Conservation (phyloP, 768 basidiomycete species). For the Phaffia tasmanica region DNA sequence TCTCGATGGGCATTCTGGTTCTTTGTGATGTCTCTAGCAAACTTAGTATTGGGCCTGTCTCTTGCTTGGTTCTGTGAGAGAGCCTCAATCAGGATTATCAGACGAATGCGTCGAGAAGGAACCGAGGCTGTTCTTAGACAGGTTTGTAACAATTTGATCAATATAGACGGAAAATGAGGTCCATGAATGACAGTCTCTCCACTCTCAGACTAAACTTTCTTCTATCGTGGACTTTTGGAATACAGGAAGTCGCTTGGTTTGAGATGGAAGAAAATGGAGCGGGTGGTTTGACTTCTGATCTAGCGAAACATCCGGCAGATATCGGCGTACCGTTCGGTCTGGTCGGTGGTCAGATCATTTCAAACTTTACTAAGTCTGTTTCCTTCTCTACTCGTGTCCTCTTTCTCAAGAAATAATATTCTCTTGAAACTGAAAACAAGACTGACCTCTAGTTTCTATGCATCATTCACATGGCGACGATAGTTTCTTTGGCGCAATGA, state of each 20-base stretch:
- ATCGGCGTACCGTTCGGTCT: conserved; percentile 32
- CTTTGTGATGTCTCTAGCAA: conserved; percentile 32
- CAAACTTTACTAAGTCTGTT: conserved; percentile 25
- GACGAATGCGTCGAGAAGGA: conserved; percentile 11
- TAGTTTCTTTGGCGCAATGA: background rate
- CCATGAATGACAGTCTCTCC: background rate
- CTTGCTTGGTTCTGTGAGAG: conserved; percentile 31
- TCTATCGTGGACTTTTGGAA: conserved; percentile 18
- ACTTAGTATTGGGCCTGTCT: conserved; percentile 25
- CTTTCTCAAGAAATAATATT: too few species aligned
- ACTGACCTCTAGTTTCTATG: too few species aligned
- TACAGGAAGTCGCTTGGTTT: conserved; percentile 36
- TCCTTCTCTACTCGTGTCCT: too few species aligned
- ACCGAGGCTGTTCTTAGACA: conserved; percentile 30
- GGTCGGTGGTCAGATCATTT: conserved; percentile 31
- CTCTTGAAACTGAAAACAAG: too few species aligned
- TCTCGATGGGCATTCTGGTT: conserved; percentile 34
- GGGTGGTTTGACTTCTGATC: conserved; percentile 34
- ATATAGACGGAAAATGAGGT: background rate
- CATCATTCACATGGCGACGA: background rate
- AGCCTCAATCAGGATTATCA: conserved; percentile 21
- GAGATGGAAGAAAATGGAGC: conserved; percentile 30
- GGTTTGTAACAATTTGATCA: conserved; percentile 28
- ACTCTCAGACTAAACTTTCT: background rate
- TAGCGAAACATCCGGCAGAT: conserved; percentile 30